Percentiles rank a stretch among this genome's conserved stretches.
These are phyloP conservation scores for Glonium stellatum DNA, from an alignment of 495 filamentous ascomycete species.

Conservation along the genomic window DNA sequence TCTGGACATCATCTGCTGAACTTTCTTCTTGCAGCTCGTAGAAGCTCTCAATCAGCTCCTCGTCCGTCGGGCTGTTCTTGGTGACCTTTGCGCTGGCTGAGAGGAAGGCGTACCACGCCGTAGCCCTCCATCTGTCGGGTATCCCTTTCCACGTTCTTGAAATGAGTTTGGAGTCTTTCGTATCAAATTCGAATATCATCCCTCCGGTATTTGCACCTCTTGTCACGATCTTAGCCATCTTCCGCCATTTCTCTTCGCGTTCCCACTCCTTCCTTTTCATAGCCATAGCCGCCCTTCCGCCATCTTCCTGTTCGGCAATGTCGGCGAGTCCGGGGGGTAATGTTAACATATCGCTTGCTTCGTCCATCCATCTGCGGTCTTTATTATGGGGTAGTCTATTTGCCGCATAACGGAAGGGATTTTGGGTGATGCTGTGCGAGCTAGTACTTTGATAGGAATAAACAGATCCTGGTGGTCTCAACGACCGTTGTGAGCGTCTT, in stretches of 20 bases:
- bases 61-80: constrained; percentile 54
- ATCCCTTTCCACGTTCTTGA: constrained; percentile 97
- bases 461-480: constrained; percentile 21
- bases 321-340: constrained; percentile 60
- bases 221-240: constrained; percentile 76
- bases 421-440: constrained; percentile 14
- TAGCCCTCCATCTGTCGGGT: constrained; percentile 87
- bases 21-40: constrained; percentile 61
- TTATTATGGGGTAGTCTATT: constrained; percentile 72
- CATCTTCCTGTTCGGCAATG: constrained; percentile 53
- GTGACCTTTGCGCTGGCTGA: constrained; percentile 67
- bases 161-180: constrained; percentile 74
- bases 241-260: constrained; percentile 90
- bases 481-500: constrained; percentile 37
- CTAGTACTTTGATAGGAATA: constrained; percentile 21
- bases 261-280: constrained; percentile 73
- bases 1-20: constrained; percentile 90
- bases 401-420: constrained; percentile 53
- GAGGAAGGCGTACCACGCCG: constrained; percentile 93
- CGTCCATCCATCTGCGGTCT: constrained; percentile 68
- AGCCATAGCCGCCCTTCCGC: constrained; percentile 49
- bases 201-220: constrained; percentile 56
- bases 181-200: constrained; percentile 87
- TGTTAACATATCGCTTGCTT: constrained; percentile 86
- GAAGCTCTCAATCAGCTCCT: constrained; percentile 57